These are phyloP conservation scores for Cylindrodendrum hubeiense DNA, from an alignment of 2,329 filamentous ascomycete genomes.

Conservation along the genomic window DNA sequence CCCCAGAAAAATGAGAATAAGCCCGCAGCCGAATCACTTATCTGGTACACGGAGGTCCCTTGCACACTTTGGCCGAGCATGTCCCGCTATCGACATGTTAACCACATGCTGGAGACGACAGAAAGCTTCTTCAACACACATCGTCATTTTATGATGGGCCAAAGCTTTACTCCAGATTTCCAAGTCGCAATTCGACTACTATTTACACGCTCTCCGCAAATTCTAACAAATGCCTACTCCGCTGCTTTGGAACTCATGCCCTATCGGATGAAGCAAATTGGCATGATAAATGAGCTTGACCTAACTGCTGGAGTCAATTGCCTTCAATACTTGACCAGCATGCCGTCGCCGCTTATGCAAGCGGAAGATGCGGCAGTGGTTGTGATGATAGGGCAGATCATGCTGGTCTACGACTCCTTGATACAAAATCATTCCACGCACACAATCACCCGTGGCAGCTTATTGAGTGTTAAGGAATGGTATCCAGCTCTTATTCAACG, in stretches of 20 bases:
- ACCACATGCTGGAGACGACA: neutral
- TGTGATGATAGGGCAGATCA: constrained; percentile 19
- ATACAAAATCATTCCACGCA: constrained; percentile 3
- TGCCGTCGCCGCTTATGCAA: neutral
- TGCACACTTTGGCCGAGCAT: too few relatives aligned
- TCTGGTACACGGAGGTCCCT: too few relatives aligned
- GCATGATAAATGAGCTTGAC: neutral
- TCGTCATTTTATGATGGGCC: constrained; percentile 24
- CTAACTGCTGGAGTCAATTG: constrained; percentile 3
- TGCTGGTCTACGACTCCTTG: constrained; percentile 25
- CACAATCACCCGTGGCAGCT: constrained; percentile 11
- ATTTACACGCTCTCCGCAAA: constrained; percentile 7
- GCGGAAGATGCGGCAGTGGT: constrained; percentile 11
- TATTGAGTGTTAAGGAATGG: constrained; percentile 21
- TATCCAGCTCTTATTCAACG: constrained; percentile 14
- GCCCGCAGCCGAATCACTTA: too few relatives aligned
- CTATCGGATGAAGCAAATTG: neutral
- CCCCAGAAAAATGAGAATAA: too few relatives aligned
- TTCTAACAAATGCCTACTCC: constrained; percentile 14
- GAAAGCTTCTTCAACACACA: constrained; percentile 21
- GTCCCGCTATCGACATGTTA: too few relatives aligned
- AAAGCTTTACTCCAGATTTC: constrained; percentile 11
- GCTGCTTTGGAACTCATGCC: constrained; percentile 10
- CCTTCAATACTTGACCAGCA: constrained; percentile 3
- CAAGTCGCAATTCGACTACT: constrained; percentile 3